Percentiles rank a stretch among this genome's conserved stretches.
These are phyloP conservation scores for Bacidia gigantensis DNA, from an alignment of 495 filamentous ascomycete species.

Conservation along the genomic window DNA sequence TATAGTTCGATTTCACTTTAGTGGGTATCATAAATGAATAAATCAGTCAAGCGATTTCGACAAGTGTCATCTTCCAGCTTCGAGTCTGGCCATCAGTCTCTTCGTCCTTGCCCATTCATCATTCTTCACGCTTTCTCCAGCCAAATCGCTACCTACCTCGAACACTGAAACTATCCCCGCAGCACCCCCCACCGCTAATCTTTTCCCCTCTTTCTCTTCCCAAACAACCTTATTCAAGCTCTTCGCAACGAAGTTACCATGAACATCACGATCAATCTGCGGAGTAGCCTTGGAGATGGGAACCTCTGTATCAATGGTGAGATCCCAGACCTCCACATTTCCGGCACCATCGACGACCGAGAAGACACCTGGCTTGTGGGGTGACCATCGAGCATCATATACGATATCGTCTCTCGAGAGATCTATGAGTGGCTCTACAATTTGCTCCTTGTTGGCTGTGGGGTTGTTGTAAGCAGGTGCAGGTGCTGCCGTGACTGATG, in stretches of 20 bases:
- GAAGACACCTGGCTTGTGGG: slow-evolving; percentile 83
- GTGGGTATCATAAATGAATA: too few relatives aligned
- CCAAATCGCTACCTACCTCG: slow-evolving; percentile 76
- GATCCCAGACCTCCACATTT: slow-evolving; percentile 90
- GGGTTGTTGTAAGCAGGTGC: slow-evolving; percentile 26
- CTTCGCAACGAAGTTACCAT: slow-evolving; percentile 49
- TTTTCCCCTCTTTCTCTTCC: slow-evolving; percentile 78
- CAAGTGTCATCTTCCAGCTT: slow-evolving; percentile 8
- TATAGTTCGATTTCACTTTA: too few relatives aligned
- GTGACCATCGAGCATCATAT: slow-evolving; percentile 91
- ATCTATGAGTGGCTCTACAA: slow-evolving; percentile 55
- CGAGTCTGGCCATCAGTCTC: slow-evolving; percentile 62
- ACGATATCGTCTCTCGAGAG: slow-evolving; percentile 88
- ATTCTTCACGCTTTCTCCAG: slow-evolving; percentile 62
- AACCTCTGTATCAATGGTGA: slow-evolving; percentile 83
- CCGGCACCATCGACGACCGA: slow-evolving; percentile 85
- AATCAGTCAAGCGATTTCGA: too few relatives aligned
- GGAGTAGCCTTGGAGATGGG: slow-evolving; percentile 67
- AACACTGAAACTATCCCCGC: slow-evolving; percentile 85
- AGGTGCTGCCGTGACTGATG: slow-evolving; percentile 34
- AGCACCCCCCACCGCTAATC: slow-evolving; percentile 75
- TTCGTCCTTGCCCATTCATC: slow-evolving; percentile 91
- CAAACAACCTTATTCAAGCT: slow-evolving; percentile 88
- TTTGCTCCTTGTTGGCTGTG: slow-evolving; percentile 21
- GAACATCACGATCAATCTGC: slow-evolving; percentile 34